These are phyloP conservation scores for Dichomitus squalens DNA, from an alignment of 1,284 basidiomycete species.

Conservation along the genomic window DNA sequence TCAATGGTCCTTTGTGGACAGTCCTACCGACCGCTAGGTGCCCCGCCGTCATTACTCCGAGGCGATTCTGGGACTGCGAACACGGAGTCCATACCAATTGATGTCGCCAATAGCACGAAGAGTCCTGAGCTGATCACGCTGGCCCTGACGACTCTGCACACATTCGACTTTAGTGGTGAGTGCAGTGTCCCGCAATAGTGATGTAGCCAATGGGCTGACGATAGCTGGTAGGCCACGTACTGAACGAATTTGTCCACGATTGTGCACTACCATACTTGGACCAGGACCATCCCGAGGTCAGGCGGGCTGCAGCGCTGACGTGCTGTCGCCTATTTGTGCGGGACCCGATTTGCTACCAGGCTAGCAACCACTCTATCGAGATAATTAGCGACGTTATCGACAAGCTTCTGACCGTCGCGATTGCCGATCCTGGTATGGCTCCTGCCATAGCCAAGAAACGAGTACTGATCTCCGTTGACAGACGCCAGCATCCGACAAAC, in stretches of 20 bases:
- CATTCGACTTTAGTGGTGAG: constrained; percentile 92
- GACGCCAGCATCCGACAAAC: constrained; percentile 86
- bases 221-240: constrained; percentile 69
- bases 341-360: constrained; percentile 96
- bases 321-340: constrained; percentile 92
- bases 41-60: constrained; percentile 60
- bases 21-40: constrained; percentile 84
- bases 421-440: constrained; percentile 90
- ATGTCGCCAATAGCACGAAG: constrained; percentile 54
- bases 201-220: too few relatives aligned
- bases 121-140: constrained; percentile 81
- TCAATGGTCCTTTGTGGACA: constrained; percentile 83
- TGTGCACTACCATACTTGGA: constrained; percentile 95
- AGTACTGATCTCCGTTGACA: constrained; percentile 32
- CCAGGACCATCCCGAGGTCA: constrained; percentile 88
- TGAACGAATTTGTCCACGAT: constrained; percentile 96
- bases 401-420: constrained; percentile 95
- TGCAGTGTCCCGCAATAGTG: neutral
- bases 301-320: constrained; percentile 90
- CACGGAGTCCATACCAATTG: constrained; percentile 47
- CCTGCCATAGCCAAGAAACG: neutral
- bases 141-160: constrained; percentile 87
- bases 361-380: constrained; percentile 95
- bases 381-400: constrained; percentile 98
- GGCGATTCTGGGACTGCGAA: constrained; percentile 53